These are phyloP conservation scores for Aristolochia fimbriata DNA, from an alignment of 164 flowering plant species.

Conservation along the genomic window DNA sequence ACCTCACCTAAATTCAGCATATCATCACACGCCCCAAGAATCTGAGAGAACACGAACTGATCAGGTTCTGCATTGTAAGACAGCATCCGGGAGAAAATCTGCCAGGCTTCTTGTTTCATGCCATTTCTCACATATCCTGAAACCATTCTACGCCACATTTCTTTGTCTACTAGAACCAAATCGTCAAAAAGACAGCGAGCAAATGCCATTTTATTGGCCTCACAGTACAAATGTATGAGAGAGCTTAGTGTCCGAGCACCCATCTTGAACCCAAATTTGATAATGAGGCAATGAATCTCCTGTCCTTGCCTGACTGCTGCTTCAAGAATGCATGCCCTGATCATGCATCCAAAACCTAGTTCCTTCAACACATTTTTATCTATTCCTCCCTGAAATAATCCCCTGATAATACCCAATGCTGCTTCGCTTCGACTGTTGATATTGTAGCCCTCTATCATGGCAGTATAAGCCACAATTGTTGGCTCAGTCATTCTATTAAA, in stretches of 20 bases:
- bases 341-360: constrained; percentile 18
- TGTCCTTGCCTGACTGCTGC: constrained; percentile 18
- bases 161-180: constrained; percentile 4
- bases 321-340: constrained; percentile 15
- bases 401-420: constrained; percentile 13
- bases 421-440: constrained; percentile 10
- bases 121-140: constrained; percentile 9
- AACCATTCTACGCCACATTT: constrained; percentile 7
- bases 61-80: constrained; percentile 1
- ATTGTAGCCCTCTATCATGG: constrained; percentile 23
- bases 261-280: constrained; percentile 14
- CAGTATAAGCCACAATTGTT: constrained; percentile 13
- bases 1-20: constrained; percentile 5
- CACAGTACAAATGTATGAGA: constrained; percentile 12
- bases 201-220: constrained; percentile 15
- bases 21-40: constrained; percentile 4
- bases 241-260: constrained; percentile 8
- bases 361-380: constrained; percentile 11
- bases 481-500: constrained; percentile 16
- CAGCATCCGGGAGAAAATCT: constrained; percentile 5
- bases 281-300: constrained; percentile 22
- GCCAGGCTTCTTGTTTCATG: constrained; percentile 3
- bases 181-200: constrained; percentile 11
- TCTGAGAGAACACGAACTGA: constrained; percentile 2
- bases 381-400: constrained; percentile 6